These are phyloP conservation scores for Houttuynia cordata DNA, from an alignment of 164 flowering plant species.

Conservation along the genomic window DNA sequence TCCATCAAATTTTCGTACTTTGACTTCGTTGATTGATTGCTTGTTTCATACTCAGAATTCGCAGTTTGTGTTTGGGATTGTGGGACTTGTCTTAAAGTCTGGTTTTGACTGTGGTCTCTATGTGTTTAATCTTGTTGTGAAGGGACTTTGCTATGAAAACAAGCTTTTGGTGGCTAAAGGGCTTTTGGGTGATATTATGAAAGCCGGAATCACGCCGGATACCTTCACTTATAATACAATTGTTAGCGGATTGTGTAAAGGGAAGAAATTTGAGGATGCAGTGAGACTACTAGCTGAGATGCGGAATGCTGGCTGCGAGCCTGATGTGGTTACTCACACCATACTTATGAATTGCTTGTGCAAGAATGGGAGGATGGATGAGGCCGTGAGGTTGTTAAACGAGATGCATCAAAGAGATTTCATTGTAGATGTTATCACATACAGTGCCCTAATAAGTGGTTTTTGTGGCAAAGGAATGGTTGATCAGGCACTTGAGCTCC, in stretches of 20 bases:
- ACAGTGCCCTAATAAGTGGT: constrained; percentile 37
- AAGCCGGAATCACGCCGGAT: constrained; percentile 25
- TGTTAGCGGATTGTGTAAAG: constrained; percentile 48
- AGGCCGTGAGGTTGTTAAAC: constrained; percentile 32
- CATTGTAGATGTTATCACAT: constrained; percentile 29
- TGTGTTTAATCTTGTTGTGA: constrained; percentile 36
- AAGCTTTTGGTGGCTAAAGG: constrained; percentile 31
- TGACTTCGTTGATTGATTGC: constrained; percentile 36
- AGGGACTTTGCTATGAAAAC: constrained; percentile 35
- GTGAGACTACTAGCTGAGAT: constrained; percentile 26
- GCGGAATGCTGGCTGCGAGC: constrained; percentile 24
- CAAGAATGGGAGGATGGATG: constrained; percentile 36
- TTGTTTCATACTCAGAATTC: constrained; percentile 24
- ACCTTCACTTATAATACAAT: constrained; percentile 41
- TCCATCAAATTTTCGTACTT: constrained; percentile 23
- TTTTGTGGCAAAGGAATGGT: constrained; percentile 32
- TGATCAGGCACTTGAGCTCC: constrained; percentile 15
- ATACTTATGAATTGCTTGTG: constrained; percentile 45
- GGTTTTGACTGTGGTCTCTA: constrained; percentile 31
- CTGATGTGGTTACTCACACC: constrained; percentile 32
- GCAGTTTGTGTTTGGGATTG: constrained; percentile 33
- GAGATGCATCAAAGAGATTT: constrained; percentile 44
- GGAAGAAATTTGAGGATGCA: constrained; percentile 36
- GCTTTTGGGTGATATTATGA: constrained; percentile 25
- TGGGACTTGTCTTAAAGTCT: constrained; percentile 45